These are phyloP conservation scores for Suzukiozyma palmioleophila DNA, from an alignment of 1,139 yeast genomes.

Conservation along the genomic window DNA sequence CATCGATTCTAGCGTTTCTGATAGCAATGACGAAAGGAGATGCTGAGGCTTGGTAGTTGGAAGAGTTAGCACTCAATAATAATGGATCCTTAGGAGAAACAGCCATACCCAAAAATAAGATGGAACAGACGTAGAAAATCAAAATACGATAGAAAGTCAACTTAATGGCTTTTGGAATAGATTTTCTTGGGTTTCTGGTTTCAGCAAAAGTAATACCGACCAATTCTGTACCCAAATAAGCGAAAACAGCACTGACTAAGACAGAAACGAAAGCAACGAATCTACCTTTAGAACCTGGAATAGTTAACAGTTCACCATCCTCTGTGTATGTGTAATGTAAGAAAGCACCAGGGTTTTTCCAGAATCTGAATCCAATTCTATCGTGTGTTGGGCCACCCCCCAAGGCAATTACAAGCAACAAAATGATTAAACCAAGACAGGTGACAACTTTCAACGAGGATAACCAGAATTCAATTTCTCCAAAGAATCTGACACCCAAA, in stretches of 20 bases:
- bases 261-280: conserved; percentile 66
- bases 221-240: conserved; percentile 75
- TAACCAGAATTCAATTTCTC: conserved; percentile 69
- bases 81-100: conserved; percentile 66
- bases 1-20: conserved; percentile 37
- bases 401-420: conserved; percentile 45
- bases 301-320: conserved; percentile 16
- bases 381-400: conserved; percentile 62
- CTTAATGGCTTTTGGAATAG: conserved; percentile 74
- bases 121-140: conserved; percentile 62
- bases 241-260: conserved; percentile 70
- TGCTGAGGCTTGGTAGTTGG: conserved; percentile 60
- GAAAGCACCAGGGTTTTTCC: conserved; percentile 64
- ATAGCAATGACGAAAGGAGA: conserved; percentile 65
- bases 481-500: conserved; percentile 58
- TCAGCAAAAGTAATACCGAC: conserved; percentile 69
- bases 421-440: conserved; percentile 49
- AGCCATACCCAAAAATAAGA: conserved; percentile 68
- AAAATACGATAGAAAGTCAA: conserved; percentile 74
- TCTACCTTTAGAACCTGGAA: conserved; percentile 26
- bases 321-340: conserved; percentile 35
- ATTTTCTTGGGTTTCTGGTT: conserved; percentile 68
- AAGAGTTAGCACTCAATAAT: conserved; percentile 28
- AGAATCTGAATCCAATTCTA: conserved; percentile 62
- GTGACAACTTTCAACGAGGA: conserved; percentile 56